These are phyloP conservation scores for Funneliformis caledonium DNA, from an alignment of 371 early-diverging fungal genomes.

Conservation along the genomic window DNA sequence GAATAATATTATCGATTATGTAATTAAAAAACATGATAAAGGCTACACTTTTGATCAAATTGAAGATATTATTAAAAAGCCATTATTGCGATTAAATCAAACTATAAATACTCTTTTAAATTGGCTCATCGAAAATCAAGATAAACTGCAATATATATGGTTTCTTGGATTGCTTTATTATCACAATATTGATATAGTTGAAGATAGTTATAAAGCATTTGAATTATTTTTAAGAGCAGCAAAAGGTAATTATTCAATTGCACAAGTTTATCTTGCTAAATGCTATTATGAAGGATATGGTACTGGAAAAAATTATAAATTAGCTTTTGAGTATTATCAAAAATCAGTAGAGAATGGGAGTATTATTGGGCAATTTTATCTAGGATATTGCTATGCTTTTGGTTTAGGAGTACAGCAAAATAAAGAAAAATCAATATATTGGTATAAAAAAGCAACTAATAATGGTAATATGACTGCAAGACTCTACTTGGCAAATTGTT, in stretches of 20 bases:
- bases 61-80: no score
- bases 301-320: neutral
- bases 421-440: conserved; percentile 7
- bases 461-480: no score
- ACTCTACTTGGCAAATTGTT: no score
- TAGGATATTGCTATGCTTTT: conserved; percentile 80
- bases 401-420: conserved; percentile 74
- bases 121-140: no score
- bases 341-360: conserved; percentile 14
- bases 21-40: no score
- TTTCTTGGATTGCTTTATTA: no score
- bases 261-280: conserved; percentile 2
- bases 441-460: no score
- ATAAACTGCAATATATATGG: no score
- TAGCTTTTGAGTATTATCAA: conserved; percentile 28
- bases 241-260: neutral
- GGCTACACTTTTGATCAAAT: no score
- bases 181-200: neutral
- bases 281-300: conserved; percentile 4
- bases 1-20: no score
- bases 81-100: no score
- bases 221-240: conserved; percentile 5
- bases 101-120: no score
- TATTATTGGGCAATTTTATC: conserved; percentile 42
- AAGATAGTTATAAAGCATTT: neutral